A percentile compares a stretch with the other conserved stretches of the same genome.
Evolutionary conservation across 768 basidiomycete genomes (phyloP).

Genomic region (Boletellus emodensis): DNA sequence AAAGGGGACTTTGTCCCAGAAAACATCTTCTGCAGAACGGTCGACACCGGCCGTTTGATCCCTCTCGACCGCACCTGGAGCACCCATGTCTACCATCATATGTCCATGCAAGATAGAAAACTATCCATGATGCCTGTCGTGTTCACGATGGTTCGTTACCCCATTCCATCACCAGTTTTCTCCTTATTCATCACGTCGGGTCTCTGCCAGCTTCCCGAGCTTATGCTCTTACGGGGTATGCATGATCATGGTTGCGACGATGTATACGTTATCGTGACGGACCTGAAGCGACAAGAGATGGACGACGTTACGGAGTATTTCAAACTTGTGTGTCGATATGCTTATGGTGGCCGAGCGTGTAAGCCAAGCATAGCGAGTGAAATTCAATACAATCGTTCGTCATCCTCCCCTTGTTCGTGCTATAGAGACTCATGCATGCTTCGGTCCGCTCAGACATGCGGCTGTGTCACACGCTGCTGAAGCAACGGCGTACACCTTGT

Average conservation of each 20-base stretch:
- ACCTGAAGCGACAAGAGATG: slow-evolving; percentile 76
- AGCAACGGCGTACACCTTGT: slow-evolving; percentile 70
- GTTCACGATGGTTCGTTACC: slow-evolving; percentile 62
- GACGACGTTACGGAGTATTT: slow-evolving; percentile 78
- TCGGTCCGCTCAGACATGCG: slow-evolving; percentile 49
- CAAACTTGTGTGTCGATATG: slow-evolving; percentile 64
- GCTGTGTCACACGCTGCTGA: slow-evolving; percentile 59
- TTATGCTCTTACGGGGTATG: slow-evolving; percentile 78
- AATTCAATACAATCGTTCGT: slow-evolving; percentile 71
- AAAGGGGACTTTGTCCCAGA: slow-evolving; percentile 78
- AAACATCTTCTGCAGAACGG: slow-evolving; percentile 74
- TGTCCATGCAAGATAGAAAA: slow-evolving; percentile 68
- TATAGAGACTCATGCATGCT: slow-evolving; percentile 5
- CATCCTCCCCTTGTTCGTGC: slow-evolving; percentile 1
- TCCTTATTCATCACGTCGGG: neutral
- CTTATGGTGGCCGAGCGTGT: slow-evolving; percentile 54
- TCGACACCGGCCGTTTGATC: slow-evolving; percentile 73
- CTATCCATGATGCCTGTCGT: slow-evolving; percentile 77
- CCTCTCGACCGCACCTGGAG: slow-evolving; percentile 81
- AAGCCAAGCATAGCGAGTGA: slow-evolving; percentile 64
- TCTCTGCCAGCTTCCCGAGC: slow-evolving; percentile 58
- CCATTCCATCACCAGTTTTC: neutral
- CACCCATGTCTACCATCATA: slow-evolving; percentile 75
- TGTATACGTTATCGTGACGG: slow-evolving; percentile 74
- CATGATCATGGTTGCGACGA: slow-evolving; percentile 78